Base-by-base conservation (phyloP, 257 asterid genomes). In the Capsicum rhomboideum region DNA sequence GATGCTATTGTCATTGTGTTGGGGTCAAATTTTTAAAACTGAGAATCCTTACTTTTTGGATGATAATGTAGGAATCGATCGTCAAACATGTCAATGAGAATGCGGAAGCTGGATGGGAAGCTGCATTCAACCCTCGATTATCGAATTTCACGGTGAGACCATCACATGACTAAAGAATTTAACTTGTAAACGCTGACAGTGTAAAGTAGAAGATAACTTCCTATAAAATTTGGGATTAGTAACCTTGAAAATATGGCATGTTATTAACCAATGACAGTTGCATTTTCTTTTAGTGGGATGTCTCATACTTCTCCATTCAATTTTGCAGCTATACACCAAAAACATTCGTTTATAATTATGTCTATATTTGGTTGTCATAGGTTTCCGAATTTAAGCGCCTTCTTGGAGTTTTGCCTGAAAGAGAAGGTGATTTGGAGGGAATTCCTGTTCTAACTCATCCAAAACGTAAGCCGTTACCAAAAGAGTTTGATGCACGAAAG, bases 71-170 rank as follows among this genome's bases (percentile, higher is more conserved):
- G 98, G 96, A 93, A 4, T 91, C 96, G 0, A 83, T 91, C 23
- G 89, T 94, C 83, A 86, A 90, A 89, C 67, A 28, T 55, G 85
- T 96, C 82, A 96, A 96, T 90, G 90, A 80, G 50, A 91, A 96
- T 84, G 80, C 91, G 37, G 84, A 92, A 83, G 95, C 97, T 26
- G 98, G 99, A 88, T 96, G 99, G 99, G 90, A 85, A 90, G 99
- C 98, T 85, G 89, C 90, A 69, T 90, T 91, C 97, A 96, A 85
- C 84, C 91, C 96, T 44, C 92, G 91, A 59, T 91, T 96, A 85
- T 88, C 95, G 79, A 91, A 96, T 87, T 89, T 90, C 80, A 93
- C 98, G 18, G 98, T 95, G 79, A 90, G 93, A 88, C 82, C 85
- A 72, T 68, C 34, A 61, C 13, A 66, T 26, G 7, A 9, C 53